These are phyloP conservation scores for Claviceps capensis DNA, from an alignment of 2,329 filamentous ascomycete genomes.

Conservation along the genomic window DNA sequence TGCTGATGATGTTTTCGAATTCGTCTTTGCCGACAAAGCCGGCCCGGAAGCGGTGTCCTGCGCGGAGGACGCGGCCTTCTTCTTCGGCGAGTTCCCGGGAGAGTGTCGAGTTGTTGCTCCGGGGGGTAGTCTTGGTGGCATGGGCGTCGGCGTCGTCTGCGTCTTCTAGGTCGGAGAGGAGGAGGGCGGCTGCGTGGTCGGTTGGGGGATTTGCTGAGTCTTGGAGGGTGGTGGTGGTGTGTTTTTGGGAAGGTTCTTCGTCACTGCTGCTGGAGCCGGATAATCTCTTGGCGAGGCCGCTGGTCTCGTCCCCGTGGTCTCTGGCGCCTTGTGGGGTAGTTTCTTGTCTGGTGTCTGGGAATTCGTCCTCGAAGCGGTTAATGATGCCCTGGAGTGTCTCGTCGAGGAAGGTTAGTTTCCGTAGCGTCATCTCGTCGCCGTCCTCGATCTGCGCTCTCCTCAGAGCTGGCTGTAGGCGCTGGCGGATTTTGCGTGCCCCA, in stretches of 20 bases:
- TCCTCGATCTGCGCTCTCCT: conserved; percentile 55
- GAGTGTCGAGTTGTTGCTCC: conserved; percentile 39
- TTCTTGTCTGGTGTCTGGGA: conserved; percentile 62
- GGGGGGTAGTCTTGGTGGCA: conserved; percentile 28
- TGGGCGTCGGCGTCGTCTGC: conserved; percentile 36
- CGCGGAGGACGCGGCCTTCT: conserved; percentile 41
- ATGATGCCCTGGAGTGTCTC: conserved; percentile 84
- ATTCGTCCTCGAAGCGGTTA: conserved; percentile 89
- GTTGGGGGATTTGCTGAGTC: too few species aligned
- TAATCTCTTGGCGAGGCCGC: background rate
- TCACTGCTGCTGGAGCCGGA: conserved; percentile 5
- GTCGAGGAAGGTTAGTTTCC: conserved; percentile 78
- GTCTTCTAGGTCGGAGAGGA: conserved; percentile 26
- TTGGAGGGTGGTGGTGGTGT: conserved; percentile 2
- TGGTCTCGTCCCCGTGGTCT: background rate
- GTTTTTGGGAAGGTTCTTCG: conserved; percentile 12
- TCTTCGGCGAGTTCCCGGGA: conserved; percentile 42
- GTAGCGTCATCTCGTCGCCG: conserved; percentile 62
- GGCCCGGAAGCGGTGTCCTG: conserved; percentile 41
- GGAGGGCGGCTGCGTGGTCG: too few species aligned
- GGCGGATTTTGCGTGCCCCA: conserved; percentile 78
- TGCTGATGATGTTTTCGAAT: conserved; percentile 34
- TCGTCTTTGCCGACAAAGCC: conserved; percentile 39
- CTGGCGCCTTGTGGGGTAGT: background rate
- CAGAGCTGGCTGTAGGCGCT: conserved; percentile 70